phyloP scores from a whole-genome alignment of 163 green algal species.

The Coccomyxa subellipsoidea region DNA sequence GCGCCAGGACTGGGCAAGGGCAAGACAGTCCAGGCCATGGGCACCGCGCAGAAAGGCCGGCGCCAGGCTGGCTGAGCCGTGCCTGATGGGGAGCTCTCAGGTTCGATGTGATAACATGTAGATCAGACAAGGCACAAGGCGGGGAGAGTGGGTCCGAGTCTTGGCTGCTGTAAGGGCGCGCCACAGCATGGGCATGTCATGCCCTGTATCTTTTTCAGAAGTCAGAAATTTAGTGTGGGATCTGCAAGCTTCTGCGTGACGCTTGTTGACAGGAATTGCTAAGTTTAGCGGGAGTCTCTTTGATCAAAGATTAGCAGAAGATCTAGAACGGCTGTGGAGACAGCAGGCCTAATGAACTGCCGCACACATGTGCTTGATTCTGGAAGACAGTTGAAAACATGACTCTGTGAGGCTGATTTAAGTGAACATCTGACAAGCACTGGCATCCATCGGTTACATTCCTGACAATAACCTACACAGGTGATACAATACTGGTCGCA shows the following conservation, averaged over 20 bases:
- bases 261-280: not conserved
- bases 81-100: not conserved
- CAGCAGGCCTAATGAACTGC: not conserved
- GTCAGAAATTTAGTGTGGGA: too few relatives aligned
- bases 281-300: not conserved
- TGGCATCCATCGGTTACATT: too few relatives aligned
- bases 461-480: too few relatives aligned
- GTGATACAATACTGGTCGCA: too few relatives aligned
- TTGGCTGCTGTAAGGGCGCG: too few relatives aligned
- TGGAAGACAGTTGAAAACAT: too few relatives aligned
- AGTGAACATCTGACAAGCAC: too few relatives aligned
- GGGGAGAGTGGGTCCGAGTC: too few relatives aligned
- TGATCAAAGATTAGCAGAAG: not conserved
- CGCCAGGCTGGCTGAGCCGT: not conserved
- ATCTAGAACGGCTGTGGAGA: not conserved
- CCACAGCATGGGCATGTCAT: not conserved
- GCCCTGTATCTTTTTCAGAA: not conserved
- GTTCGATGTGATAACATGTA: not conserved
- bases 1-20: not conserved
- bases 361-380: too few relatives aligned
- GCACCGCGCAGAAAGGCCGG: constrained; percentile 2
- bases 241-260: too few relatives aligned
- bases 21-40: not conserved
- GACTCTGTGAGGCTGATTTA: too few relatives aligned
- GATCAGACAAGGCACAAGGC: not conserved